Conservation (phyloP, 192 early-diverging fungal species). For the Podila epicladia region DNA sequence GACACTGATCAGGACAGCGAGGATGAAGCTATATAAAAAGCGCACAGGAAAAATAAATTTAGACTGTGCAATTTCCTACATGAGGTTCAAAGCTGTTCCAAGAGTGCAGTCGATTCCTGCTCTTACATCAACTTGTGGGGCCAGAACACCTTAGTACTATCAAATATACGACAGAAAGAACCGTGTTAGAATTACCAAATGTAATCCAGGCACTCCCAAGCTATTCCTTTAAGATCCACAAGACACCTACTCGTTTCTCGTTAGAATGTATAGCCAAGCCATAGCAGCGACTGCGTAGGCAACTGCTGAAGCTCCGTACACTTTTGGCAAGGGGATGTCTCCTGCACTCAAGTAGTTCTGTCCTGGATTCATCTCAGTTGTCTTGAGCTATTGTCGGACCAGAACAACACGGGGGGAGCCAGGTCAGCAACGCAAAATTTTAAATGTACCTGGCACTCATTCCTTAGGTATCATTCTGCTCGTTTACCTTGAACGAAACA, state of each 20-base stretch:
- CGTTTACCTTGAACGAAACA: constrained; percentile 52
- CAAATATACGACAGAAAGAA: not conserved
- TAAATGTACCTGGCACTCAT: not conserved
- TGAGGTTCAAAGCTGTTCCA: too few species aligned
- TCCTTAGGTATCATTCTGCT: not conserved
- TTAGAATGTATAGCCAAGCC: constrained; percentile 44
- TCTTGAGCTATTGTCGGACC: constrained; percentile 44
- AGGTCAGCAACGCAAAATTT: not conserved
- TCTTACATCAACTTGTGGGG: constrained; percentile 63
- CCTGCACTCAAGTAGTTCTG: constrained; percentile 61
- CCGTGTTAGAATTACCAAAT: not conserved
- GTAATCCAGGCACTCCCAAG: not conserved
- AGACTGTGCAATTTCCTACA: too few species aligned
- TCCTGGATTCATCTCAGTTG: constrained; percentile 58
- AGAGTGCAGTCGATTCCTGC: not conserved
- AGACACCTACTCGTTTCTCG: constrained; percentile 26
- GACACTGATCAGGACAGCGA: constrained; percentile 56
- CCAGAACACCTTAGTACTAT: constrained; percentile 53
- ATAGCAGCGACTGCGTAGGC: constrained; percentile 47
- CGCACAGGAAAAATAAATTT: too few species aligned
- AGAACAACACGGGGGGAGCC: not conserved
- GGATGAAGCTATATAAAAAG: constrained; percentile 40
- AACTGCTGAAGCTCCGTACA: constrained; percentile 51
- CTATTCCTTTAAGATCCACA: not conserved
- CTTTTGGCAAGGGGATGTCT: constrained; percentile 58